phyloP scores from a whole-genome alignment of 139 green algal species.

The Chlamydomonas sp. region DNA sequence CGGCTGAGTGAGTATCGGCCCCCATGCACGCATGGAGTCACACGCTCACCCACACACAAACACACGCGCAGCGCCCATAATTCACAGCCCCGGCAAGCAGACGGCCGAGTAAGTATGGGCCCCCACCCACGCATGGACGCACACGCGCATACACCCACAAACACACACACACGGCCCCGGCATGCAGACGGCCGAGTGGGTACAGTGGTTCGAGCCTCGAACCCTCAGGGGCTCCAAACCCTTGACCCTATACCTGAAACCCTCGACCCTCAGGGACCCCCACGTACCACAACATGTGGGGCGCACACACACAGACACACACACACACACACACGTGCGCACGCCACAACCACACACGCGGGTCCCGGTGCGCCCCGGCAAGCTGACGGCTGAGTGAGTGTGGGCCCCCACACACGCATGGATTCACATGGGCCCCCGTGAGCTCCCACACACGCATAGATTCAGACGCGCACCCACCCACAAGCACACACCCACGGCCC shows the following conservation, averaged over 20 bases:
- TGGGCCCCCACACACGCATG: constrained; percentile 93
- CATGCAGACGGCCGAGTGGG: constrained; percentile 90
- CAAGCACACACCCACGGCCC: constrained; percentile 89
- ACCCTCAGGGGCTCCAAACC: no score
- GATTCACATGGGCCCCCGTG: constrained; percentile 93
- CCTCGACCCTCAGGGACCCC: no score
- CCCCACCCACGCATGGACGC: constrained; percentile 93
- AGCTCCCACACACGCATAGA: no score
- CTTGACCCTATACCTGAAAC: no score
- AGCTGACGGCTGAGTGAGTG: constrained; percentile 77
- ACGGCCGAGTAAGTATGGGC: no score
- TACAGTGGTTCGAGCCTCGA: no score
- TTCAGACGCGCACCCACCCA: constrained; percentile 99
- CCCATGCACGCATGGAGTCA: constrained; percentile 82
- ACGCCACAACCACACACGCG: constrained; percentile 83
- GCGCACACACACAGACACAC: constrained; percentile 80
- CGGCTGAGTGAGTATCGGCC: no score
- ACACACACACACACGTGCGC: no score
- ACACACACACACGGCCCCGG: constrained; percentile 84
- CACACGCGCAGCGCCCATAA: constrained; percentile 83
- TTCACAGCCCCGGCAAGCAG: constrained; percentile 74
- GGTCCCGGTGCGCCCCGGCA: constrained; percentile 83
- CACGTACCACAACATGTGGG: no score
- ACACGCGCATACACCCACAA: no score
- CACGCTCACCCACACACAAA: no score